Conservation (phyloP, 331 rosid species). For the Saraca asoca region DNA sequence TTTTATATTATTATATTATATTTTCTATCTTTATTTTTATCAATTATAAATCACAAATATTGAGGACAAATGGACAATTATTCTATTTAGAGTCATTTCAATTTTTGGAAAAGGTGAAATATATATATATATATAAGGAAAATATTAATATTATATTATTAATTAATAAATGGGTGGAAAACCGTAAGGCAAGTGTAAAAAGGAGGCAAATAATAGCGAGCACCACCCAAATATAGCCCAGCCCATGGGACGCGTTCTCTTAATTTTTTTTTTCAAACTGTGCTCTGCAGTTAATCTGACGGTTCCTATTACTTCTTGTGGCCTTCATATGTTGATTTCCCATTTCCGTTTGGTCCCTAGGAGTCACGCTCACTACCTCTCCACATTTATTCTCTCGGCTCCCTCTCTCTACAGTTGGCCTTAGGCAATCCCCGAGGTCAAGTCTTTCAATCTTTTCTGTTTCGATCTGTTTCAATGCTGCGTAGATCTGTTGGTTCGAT, state of each 20-base stretch:
- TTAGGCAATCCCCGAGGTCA: constrained; percentile 57
- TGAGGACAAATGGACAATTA: too few relatives aligned
- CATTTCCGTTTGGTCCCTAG: constrained; percentile 16
- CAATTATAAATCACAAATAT: too few relatives aligned
- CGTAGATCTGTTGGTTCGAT: constrained; percentile 42
- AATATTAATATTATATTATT: not conserved
- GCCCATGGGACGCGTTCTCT: constrained; percentile 25
- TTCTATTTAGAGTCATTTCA: too few relatives aligned
- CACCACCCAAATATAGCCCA: constrained; percentile 10
- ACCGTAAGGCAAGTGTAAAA: constrained; percentile 9
- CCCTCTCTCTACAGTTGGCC: constrained; percentile 39
- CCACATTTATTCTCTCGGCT: constrained; percentile 35
- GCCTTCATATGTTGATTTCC: constrained; percentile 45
- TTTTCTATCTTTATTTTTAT: too few relatives aligned
- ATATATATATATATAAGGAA: too few relatives aligned
- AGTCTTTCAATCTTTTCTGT: constrained; percentile 3
- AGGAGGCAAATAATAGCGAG: constrained; percentile 15
- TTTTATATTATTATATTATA: too few relatives aligned
- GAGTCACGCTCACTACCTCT: constrained; percentile 26
- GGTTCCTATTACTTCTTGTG: constrained; percentile 46
- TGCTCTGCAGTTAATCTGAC: constrained; percentile 44
- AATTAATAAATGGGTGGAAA: not conserved
- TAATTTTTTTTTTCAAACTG: too few relatives aligned
- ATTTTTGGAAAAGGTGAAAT: not conserved
- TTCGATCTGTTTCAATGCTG: constrained; percentile 25